Evolutionary conservation across 768 basidiomycete genomes (phyloP), one percentile per base, ranked within the genome.

Genomic region (Russula olivacea): DNA sequence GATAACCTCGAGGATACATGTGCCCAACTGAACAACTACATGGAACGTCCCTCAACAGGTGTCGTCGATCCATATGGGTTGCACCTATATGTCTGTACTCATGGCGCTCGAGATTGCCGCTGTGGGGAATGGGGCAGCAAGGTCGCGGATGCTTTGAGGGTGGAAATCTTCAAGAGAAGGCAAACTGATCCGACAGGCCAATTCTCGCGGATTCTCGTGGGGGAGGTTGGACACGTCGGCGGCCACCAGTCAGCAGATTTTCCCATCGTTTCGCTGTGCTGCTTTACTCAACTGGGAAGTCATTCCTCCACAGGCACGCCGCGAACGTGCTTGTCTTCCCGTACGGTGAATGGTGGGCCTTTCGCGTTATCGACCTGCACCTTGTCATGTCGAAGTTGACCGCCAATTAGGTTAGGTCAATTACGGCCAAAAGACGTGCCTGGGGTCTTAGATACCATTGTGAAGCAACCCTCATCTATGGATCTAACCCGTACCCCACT

Each of bases 171-270:
- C 43, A 73, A 69, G 45, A 77, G 79, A 54, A 61, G 52, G 32
- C 21, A 25, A 14, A 38, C 47, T 4, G 63, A 60, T 4, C 54
- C 58, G 30, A 45, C 25, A 21, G 72, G 70, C 23, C 63, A 73
- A 50, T 64, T 38, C 11, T 69, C 77, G 38, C 66, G 64, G 68
- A 78, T 78, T 25, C 71, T 71, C 49, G 75, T 92, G 2, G 83
- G 83, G 3, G 84, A 90, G 66, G 81, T 87, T 7, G 87, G 81
- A 2, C 91, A 94, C 72, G 84, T 94, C 55, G 91, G 92, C 1
- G 90, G 90, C 28, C 91, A 94, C 74, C 80, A 89, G 91, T 89
- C 69, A 71, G 85, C 78, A 49, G 12, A 53, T 21, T 64, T 28
- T 30, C 48, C 52, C 41, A 41, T 36, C n/a, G 17, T 10, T 25